These are phyloP conservation scores for Phialophora chinensis DNA, from an alignment of 2,329 filamentous ascomycete genomes.

Conservation along the genomic window DNA sequence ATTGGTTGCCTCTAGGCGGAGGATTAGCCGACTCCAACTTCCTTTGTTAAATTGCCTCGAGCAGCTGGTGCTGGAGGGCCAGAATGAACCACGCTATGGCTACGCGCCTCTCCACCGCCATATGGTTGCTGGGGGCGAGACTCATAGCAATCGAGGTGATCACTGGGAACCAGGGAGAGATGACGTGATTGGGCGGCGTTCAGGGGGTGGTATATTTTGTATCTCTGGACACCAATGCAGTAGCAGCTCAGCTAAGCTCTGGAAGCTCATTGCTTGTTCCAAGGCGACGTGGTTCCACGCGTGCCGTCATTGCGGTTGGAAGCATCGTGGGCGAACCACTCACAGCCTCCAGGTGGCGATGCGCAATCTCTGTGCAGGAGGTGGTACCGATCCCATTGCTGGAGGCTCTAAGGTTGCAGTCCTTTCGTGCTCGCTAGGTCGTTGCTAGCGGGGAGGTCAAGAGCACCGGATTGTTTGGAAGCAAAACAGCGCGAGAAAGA, in stretches of 20 bases:
- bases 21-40: constrained; percentile 11
- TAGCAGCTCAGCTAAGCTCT: constrained; percentile 3
- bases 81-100: constrained; percentile 4
- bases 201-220: constrained; percentile 1
- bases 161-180: constrained; percentile 2
- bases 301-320: constrained; percentile 1
- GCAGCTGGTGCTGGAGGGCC: background rate
- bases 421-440: background rate
- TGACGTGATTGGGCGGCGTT: constrained; percentile 5
- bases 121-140: constrained; percentile 16
- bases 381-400: background rate
- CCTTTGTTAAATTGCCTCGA: constrained; percentile 7
- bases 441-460: constrained; percentile 8
- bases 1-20: constrained; percentile 6
- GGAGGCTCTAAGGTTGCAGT: background rate
- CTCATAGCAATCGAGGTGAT: constrained; percentile 3
- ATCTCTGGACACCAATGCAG: background rate
- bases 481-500: constrained; percentile 15
- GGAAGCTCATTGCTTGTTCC: constrained; percentile 5
- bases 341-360: background rate
- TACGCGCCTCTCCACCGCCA: constrained; percentile 8
- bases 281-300: background rate
- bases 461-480: constrained; percentile 12
- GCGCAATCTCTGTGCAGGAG: constrained; percentile 18
- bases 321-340: background rate